Conservation (phyloP, 192 early-diverging fungal species). For the Rhizoclosmatium sp. region DNA sequence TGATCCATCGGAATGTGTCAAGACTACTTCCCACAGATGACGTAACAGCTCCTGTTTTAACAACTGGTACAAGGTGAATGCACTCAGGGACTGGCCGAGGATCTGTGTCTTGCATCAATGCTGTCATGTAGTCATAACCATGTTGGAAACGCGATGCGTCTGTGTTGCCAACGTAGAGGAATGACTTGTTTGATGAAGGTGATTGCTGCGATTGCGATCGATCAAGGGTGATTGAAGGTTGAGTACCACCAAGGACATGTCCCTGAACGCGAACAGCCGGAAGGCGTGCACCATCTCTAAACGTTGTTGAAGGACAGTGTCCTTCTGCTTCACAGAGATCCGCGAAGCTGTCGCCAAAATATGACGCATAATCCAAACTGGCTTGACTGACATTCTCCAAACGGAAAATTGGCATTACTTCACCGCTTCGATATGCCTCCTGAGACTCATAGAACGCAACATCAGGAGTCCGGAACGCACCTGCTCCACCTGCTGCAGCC, state of each 20-base stretch:
- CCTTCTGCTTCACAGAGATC: conserved; percentile 18
- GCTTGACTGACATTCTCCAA: conserved; percentile 21
- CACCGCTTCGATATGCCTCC: conserved; percentile 2
- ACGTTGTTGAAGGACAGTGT: neutral
- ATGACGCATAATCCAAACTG: conserved; percentile 21
- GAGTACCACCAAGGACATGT: neutral
- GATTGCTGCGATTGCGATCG: neutral
- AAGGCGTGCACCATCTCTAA: conserved; percentile 12
- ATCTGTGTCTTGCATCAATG: neutral
- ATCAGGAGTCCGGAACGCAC: conserved; percentile 8
- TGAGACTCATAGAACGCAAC: conserved; percentile 13
- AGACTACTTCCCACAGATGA: neutral
- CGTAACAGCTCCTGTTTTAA: neutral
- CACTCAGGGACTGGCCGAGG: conserved; percentile 24
- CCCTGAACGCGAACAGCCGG: conserved; percentile 21
- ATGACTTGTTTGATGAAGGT: neutral
- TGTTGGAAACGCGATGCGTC: neutral
- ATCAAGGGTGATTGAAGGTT: neutral
- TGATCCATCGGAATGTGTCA: conserved; percentile 33
- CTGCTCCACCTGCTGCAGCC: conserved; percentile 18
- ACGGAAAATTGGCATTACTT: neutral
- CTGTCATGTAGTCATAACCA: neutral
- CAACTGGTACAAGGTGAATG: conserved; percentile 13
- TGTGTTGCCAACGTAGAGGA: neutral
- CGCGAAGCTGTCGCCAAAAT: neutral